Conservation (phyloP, 495 filamentous ascomycete species). For the Penicillium arizonense region DNA sequence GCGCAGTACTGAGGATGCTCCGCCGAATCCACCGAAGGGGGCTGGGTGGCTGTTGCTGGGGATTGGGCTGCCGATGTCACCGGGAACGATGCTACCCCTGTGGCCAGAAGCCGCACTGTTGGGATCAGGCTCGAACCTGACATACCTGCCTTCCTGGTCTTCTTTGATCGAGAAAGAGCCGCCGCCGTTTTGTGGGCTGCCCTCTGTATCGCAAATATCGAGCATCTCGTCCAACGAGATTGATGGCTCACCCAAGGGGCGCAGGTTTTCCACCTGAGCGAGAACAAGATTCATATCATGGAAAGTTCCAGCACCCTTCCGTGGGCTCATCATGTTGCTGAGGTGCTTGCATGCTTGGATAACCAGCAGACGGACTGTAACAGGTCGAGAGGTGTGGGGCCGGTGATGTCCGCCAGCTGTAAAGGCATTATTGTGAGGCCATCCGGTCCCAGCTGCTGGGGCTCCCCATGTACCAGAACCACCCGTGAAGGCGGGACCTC, state of each 20-base stretch:
- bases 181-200: constrained; percentile 82
- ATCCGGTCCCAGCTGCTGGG: constrained; percentile 39
- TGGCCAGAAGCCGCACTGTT: constrained; percentile 39
- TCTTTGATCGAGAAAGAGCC: constrained; percentile 70
- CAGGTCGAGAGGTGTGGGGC: constrained; percentile 49
- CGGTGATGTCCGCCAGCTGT: constrained; percentile 44
- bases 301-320: constrained; percentile 48
- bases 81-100: constrained; percentile 43
- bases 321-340: constrained; percentile 35
- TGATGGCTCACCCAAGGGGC: constrained; percentile 51
- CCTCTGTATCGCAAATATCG: constrained; percentile 90
- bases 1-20: constrained; percentile 35
- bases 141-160: constrained; percentile 49
- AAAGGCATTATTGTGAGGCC: constrained; percentile 51
- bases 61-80: constrained; percentile 53
- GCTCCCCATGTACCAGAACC: constrained; percentile 20
- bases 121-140: constrained; percentile 61
- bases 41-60: constrained; percentile 40
- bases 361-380: constrained; percentile 55
- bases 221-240: constrained; percentile 72
- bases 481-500: constrained; percentile 37
- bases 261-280: constrained; percentile 61
- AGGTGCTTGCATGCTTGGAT: constrained; percentile 61
- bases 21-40: constrained; percentile 39
- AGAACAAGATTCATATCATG: constrained; percentile 66